phyloP scores from a whole-genome alignment of 768 basidiomycete genomes.

The Sarcodon aspratus region DNA sequence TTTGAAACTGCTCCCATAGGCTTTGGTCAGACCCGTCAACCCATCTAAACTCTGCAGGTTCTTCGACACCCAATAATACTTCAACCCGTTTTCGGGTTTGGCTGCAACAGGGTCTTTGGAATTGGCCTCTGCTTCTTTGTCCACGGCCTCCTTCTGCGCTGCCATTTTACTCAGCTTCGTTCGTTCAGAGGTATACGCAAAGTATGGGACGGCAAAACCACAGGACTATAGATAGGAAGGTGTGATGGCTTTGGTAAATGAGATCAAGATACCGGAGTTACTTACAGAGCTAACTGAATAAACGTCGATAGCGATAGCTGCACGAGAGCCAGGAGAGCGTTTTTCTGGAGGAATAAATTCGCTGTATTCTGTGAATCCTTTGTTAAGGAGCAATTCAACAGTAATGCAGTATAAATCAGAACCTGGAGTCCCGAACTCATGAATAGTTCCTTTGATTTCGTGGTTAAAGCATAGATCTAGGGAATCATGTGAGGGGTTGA shows the following conservation, averaged over 20 bases:
- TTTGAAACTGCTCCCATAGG: slow-evolving; percentile 9
- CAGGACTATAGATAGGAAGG: slow-evolving; percentile 37
- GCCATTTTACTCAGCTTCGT: slow-evolving; percentile 36
- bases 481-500: background rate
- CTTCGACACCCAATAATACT: slow-evolving; percentile 39
- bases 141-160: slow-evolving; percentile 29
- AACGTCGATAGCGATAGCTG: slow-evolving; percentile 28
- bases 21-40: slow-evolving; percentile 32
- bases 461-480: background rate
- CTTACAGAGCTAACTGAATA: slow-evolving; percentile 40
- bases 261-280: background rate
- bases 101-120: slow-evolving; percentile 1
- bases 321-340: slow-evolving; percentile 1
- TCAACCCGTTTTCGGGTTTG: slow-evolving; percentile 31
- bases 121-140: slow-evolving; percentile 13
- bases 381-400: no score
- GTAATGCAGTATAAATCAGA: no score
- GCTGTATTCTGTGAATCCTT: slow-evolving; percentile 2
- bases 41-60: slow-evolving; percentile 48
- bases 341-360: slow-evolving; percentile 4
- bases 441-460: background rate
- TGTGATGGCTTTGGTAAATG: slow-evolving; percentile 6
- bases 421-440: slow-evolving; percentile 1
- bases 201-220: slow-evolving; percentile 54
- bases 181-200: slow-evolving; percentile 44